These are phyloP conservation scores for Penicillium decumbens DNA, from an alignment of 2,329 filamentous ascomycete genomes.

Conservation along the genomic window DNA sequence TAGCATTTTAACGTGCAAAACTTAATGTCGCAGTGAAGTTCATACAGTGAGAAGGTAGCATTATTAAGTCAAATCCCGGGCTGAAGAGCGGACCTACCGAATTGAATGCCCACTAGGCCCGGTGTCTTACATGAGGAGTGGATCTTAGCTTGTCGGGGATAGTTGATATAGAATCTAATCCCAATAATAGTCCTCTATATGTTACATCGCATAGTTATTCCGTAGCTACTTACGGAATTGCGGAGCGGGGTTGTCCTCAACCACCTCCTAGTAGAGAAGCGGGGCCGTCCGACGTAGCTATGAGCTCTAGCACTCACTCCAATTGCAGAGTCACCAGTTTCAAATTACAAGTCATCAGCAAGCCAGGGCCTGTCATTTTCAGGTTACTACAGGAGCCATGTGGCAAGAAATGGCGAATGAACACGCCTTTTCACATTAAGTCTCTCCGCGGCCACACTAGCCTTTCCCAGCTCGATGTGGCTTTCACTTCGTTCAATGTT, in stretches of 20 bases:
- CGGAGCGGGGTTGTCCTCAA: not conserved
- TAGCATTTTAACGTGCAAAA: not conserved
- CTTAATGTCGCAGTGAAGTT: not conserved
- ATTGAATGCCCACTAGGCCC: no score
- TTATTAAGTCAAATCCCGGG: not conserved
- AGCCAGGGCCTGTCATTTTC: no score
- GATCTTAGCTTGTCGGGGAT: not conserved
- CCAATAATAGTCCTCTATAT: not conserved
- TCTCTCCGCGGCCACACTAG: no score
- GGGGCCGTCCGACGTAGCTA: not conserved
- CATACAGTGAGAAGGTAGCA: not conserved
- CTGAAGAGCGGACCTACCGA: not conserved
- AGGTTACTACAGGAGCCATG: no score
- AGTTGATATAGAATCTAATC: not conserved
- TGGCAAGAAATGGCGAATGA: no score
- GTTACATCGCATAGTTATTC: not conserved
- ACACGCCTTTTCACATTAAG: no score
- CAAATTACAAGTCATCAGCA: not conserved
- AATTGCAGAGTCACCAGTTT: not conserved
- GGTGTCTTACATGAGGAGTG: not conserved
- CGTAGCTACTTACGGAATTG: not conserved
- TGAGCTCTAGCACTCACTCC: not conserved
- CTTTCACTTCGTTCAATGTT: no score
- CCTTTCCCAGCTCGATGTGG: no score
- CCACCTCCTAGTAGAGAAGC: not conserved